A percentile compares a stretch with the other conserved stretches of the same genome.
phyloP scores from a whole-genome alignment of 2,329 filamentous ascomycete genomes.

The Aspergillus neotritici region DNA sequence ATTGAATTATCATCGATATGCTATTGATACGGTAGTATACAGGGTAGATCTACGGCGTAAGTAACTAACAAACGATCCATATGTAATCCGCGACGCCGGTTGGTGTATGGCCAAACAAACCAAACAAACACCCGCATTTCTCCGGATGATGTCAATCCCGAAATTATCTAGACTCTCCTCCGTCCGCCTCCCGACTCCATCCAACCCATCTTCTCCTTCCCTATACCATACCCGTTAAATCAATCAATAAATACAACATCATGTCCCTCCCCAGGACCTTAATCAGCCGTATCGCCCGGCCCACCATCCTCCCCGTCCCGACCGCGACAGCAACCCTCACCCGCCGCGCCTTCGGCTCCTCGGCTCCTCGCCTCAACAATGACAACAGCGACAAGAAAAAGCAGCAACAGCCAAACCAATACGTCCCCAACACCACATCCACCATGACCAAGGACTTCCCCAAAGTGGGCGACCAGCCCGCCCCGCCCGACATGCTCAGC shows the following conservation, averaged over 20 bases:
- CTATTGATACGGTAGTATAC: conserved; percentile 10
- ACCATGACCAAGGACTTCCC: conserved; percentile 60
- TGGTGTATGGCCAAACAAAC: conserved; percentile 25
- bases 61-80: no score
- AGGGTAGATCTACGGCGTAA: neutral
- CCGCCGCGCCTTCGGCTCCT: conserved; percentile 28
- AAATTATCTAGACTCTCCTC: conserved; percentile 9
- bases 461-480: conserved; percentile 50
- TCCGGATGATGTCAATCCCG: conserved; percentile 36
- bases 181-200: neutral
- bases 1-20: neutral
- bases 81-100: conserved; percentile 1
- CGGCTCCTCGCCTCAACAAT: conserved; percentile 28
- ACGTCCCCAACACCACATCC: conserved; percentile 59
- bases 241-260: conserved; percentile 3
- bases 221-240: conserved; percentile 1
- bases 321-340: conserved; percentile 20
- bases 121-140: conserved; percentile 29
- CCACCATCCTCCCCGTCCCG: conserved; percentile 22
- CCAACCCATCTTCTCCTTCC: neutral
- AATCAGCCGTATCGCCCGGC: conserved; percentile 42
- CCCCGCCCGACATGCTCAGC: conserved; percentile 57
- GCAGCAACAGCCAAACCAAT: conserved; percentile 55
- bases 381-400: conserved; percentile 53
- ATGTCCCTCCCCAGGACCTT: conserved; percentile 45